Percentiles rank a stretch among this genome's conserved stretches.
These are phyloP conservation scores for Senecio squalidus DNA, from an alignment of 140 eudicot genomes.

Conservation along the genomic window DNA sequence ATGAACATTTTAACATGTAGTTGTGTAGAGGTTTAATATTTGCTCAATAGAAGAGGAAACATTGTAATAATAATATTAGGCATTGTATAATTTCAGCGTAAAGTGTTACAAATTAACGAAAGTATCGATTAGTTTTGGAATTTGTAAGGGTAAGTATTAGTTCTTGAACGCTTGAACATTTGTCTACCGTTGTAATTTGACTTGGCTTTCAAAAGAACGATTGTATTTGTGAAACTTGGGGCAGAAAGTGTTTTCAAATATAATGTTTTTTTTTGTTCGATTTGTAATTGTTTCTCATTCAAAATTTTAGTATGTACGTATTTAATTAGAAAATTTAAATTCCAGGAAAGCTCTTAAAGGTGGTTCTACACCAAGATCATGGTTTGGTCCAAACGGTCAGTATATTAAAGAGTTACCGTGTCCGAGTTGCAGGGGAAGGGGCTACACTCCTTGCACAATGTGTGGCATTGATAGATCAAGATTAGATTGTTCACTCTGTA, in stretches of 20 bases:
- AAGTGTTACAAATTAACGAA: not conserved
- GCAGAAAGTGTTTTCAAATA: not conserved
- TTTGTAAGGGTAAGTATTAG: not conserved
- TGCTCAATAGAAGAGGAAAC: not conserved
- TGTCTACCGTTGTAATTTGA: not conserved
- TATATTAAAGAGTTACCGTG: constrained; percentile 91
- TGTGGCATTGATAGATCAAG: constrained; percentile 94
- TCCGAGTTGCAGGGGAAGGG: constrained; percentile 98
- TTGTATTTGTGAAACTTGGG: not conserved
- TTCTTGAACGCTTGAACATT: not conserved
- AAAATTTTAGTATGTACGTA: constrained; percentile 5
- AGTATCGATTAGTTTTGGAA: not conserved
- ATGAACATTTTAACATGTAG: not conserved
- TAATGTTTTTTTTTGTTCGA: not conserved
- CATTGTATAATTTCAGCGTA: not conserved
- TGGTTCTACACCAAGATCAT: constrained; percentile 64
- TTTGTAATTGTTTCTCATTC: not conserved
- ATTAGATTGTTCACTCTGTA: constrained; percentile 73
- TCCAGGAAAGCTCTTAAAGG: constrained; percentile 52
- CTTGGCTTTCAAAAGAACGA: not conserved
- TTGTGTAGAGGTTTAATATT: not conserved
- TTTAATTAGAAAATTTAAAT: not conserved
- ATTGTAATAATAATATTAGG: not conserved
- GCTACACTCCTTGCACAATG: constrained; percentile 78
- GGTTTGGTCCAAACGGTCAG: constrained; percentile 99